Conservation (phyloP, 768 basidiomycete genomes). For the Tricholoma saponaceum region DNA sequence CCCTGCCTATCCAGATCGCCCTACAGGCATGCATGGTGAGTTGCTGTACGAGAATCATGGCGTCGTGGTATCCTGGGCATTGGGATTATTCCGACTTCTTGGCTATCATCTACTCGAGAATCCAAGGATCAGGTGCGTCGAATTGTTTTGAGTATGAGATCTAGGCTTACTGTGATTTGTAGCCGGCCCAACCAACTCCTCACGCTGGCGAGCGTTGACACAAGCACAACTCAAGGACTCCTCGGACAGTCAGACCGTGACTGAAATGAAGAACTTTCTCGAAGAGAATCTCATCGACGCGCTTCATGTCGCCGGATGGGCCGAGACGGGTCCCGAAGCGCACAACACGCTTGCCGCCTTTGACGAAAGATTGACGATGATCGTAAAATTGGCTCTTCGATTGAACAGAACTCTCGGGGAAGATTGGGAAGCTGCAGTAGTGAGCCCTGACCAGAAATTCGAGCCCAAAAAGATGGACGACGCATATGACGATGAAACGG, state of each 20-base stretch:
- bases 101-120: slow-evolving; percentile 30
- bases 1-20: slow-evolving; percentile 33
- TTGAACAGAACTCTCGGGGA: slow-evolving; percentile 25
- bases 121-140: slow-evolving; percentile 31
- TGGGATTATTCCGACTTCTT: slow-evolving; percentile 39
- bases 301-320: slow-evolving; percentile 2
- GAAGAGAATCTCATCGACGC: slow-evolving; percentile 10
- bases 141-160: background rate
- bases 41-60: slow-evolving; percentile 35
- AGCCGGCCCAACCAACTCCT: slow-evolving; percentile 16
- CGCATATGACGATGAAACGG: slow-evolving; percentile 14
- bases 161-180: background rate
- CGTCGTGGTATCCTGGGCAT: slow-evolving; percentile 38
- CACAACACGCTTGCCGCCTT: slow-evolving; percentile 6
- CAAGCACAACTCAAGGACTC: slow-evolving; percentile 17
- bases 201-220: slow-evolving; percentile 25
- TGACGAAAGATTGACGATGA: slow-evolving; percentile 12
- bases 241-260: slow-evolving; percentile 15
- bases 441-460: slow-evolving; percentile 23
- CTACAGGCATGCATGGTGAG: slow-evolving; percentile 37
- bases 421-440: slow-evolving; percentile 21
- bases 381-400: slow-evolving; percentile 27
- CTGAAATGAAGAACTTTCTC: slow-evolving; percentile 15
- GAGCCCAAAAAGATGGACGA: slow-evolving; percentile 26
- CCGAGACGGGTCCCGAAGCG: background rate